Evolutionary conservation across 2,329 filamentous ascomycete genomes (phyloP).

Genomic region (Stachybotrys elegans): DNA sequence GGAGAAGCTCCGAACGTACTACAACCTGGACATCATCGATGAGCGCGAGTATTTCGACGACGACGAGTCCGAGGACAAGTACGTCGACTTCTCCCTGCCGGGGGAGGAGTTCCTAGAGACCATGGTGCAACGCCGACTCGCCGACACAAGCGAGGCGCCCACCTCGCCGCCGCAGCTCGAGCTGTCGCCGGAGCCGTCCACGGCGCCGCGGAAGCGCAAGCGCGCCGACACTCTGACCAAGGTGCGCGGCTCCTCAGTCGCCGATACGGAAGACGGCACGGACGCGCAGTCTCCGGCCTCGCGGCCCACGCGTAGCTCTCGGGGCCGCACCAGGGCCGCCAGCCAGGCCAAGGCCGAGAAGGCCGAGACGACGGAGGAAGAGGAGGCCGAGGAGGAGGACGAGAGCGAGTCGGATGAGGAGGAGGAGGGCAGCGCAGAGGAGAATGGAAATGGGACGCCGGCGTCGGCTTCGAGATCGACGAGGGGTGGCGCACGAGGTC

Average conservation of each 20-base stretch:
- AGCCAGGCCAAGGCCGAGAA: conserved; percentile 35
- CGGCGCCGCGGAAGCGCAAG: conserved; percentile 38
- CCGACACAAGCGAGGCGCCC: conserved; percentile 41
- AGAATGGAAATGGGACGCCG: conserved; percentile 29
- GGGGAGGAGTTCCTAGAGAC: conserved; percentile 36
- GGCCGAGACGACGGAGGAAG: conserved; percentile 15
- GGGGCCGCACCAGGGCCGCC: conserved; percentile 38
- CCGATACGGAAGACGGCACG: conserved; percentile 42
- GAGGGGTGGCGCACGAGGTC: conserved; percentile 29
- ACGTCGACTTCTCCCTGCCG: conserved; percentile 63
- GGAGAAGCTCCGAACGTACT: conserved; percentile 77
- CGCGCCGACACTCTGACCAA: conserved; percentile 32
- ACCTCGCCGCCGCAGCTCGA: conserved; percentile 42
- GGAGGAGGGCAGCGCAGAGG: conserved; percentile 24
- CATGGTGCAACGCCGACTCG: conserved; percentile 40
- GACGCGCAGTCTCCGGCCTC: conserved; percentile 29
- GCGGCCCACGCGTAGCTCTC: conserved; percentile 35
- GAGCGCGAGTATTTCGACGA: conserved; percentile 71
- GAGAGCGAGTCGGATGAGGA: conserved; percentile 6
- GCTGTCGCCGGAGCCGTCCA: conserved; percentile 26
- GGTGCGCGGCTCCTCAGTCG: conserved; percentile 37
- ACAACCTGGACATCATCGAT: conserved; percentile 81
- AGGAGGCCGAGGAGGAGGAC: conserved; percentile 28
- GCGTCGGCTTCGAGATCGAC: conserved; percentile 32
- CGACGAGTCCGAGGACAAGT: conserved; percentile 51